Evolutionary conservation across 805 yeast species (phyloP), one percentile per base, ranked within the genome.

Genomic region (Suhomyces sp.): DNA sequence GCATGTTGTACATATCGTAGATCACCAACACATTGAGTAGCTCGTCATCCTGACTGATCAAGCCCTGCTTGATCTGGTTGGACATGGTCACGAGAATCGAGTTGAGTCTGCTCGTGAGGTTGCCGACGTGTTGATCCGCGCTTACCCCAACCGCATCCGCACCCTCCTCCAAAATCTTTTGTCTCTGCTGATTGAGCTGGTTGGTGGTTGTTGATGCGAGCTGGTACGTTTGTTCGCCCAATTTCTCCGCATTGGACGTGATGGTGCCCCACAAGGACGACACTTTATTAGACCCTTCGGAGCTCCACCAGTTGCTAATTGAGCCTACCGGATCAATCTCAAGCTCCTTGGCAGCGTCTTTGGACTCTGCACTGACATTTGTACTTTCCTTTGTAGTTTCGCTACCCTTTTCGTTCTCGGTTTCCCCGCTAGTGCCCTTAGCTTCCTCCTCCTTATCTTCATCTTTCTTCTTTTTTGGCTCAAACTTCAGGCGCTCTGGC

Each of bases 261-360:
- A 90, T 85, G 10, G 85, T 76, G 9, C 83, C 87, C 90, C 91
- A 86, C 12, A 87, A 57, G 6, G 84, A 83, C 4, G 80, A 76
- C 2, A 86, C 89, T 24, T 82, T 82, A 2, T 79, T 73, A 2
- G 90, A 82, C 0, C 92, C 92, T 43, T 83, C 83, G 1, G 76
- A 75, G 2, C 82, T 79, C 90, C 91, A 86, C 94, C 96, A 87
- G 37, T 77, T 81, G 3, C 90, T 76, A 47, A 87, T 69, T 1
- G 89, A 78, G 0, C 84, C 75, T 35, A 86, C 77, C 13, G 92
- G 90, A 60, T 85, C 90, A 53, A 76, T 64, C 10, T 65, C 67
- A 25, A 54, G 53, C 48, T 62, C 68, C 3, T 57, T 58, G 22
- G 40, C 50, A 9, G 60, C 59, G 25, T 41, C 25, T 5, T 48